These are phyloP conservation scores for Fusarium anguioides DNA, from an alignment of 2,329 filamentous ascomycete species.

Conservation along the genomic window DNA sequence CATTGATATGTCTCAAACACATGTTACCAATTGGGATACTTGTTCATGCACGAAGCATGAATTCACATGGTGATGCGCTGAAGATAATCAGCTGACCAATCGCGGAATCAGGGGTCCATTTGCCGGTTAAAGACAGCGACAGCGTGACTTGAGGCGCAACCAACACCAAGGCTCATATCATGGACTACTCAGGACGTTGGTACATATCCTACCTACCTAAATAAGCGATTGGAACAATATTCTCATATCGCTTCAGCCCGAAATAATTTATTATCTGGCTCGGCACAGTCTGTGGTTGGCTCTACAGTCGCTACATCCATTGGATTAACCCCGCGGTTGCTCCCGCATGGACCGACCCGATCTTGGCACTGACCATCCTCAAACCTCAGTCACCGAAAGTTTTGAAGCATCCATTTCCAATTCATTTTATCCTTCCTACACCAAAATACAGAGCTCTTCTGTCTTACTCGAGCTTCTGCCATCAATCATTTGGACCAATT, in stretches of 20 bases:
- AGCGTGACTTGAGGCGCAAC: constrained; percentile 18
- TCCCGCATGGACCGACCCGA: constrained; percentile 38
- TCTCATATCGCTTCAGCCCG: neutral
- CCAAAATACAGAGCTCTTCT: neutral
- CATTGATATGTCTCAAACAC: neutral
- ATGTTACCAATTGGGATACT: neutral
- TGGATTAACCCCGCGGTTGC: constrained; percentile 31
- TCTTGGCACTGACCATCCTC: constrained; percentile 23
- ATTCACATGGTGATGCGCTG: constrained; percentile 3
- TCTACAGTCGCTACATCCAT: neutral
- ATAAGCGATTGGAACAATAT: neutral
- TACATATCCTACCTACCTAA: neutral
- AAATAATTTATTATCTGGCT: neutral
- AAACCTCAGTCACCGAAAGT: constrained; percentile 26
- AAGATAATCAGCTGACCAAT: constrained; percentile 10
- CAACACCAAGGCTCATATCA: constrained; percentile 12
- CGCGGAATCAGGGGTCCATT: neutral
- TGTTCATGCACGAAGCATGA: constrained; percentile 1
- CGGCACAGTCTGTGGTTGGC: neutral
- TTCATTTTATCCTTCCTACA: neutral
- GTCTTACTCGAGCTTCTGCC: neutral
- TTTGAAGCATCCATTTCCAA: constrained; percentile 20
- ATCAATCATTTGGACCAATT: neutral
- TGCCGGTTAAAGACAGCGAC: constrained; percentile 20
- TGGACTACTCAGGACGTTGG: neutral